Evolutionary conservation across 73 alveolate species (phyloP).

Genomic region (Paramecium primaurelia): DNA sequence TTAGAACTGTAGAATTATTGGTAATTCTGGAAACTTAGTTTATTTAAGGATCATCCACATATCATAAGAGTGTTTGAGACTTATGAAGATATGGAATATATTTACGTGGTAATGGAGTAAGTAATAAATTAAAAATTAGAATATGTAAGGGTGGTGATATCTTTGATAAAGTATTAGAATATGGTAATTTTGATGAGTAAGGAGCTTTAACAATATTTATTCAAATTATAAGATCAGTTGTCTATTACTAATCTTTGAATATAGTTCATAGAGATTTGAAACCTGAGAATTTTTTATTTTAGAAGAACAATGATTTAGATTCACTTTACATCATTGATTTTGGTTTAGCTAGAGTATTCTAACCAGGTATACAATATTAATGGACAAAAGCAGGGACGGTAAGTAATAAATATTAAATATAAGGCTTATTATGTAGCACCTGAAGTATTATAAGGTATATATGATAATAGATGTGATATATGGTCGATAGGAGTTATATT

Average conservation of each 20-base stretch:
- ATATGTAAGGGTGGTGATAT: conserved; percentile 64
- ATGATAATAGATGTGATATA: conserved; percentile 70
- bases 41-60: conserved; percentile 27
- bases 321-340: conserved; percentile 31
- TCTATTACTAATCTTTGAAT: conserved; percentile 25
- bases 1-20: conserved; percentile 11
- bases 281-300: conserved; percentile 46
- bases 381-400: conserved; percentile 67
- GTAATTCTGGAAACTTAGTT: not conserved
- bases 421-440: conserved; percentile 73
- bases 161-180: conserved; percentile 49
- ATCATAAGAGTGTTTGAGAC: conserved; percentile 45
- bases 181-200: conserved; percentile 45
- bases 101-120: conserved; percentile 56
- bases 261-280: conserved; percentile 58
- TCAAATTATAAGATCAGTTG: conserved; percentile 35
- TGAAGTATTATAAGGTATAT: conserved; percentile 65
- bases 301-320: conserved; percentile 5
- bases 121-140: not conserved
- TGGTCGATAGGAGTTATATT: conserved; percentile 73
- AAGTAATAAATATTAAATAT: not conserved
- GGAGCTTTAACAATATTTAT: conserved; percentile 34
- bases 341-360: not conserved
- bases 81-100: conserved; percentile 57
- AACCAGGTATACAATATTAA: not conserved